phyloP scores from a whole-genome alignment of 2,329 filamentous ascomycete species.

The Knoxdaviesia capensis region DNA sequence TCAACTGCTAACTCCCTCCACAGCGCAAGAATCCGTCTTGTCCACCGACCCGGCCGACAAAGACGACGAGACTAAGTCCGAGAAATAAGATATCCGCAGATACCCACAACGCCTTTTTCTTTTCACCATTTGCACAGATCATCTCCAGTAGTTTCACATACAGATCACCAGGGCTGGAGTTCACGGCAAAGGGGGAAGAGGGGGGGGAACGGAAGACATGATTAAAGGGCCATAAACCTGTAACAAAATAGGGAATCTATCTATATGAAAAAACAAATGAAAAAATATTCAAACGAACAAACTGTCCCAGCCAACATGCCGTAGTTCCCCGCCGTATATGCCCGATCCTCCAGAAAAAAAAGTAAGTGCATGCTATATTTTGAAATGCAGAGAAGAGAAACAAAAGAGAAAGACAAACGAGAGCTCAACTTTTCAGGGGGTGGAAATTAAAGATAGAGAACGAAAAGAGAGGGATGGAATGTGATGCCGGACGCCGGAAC shows the following conservation, averaged over 20 bases:
- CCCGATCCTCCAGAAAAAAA: conserved; percentile 34
- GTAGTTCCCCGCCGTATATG: too few relatives aligned
- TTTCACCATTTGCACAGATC: too few relatives aligned
- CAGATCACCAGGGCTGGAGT: too few relatives aligned
- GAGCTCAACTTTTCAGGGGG: neutral
- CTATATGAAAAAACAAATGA: conserved; percentile 38
- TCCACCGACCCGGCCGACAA: neutral
- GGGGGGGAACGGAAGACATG: conserved; percentile 12
- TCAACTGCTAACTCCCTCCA: conserved; percentile 6
- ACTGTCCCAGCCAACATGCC: conserved; percentile 15
- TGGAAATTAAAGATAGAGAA: neutral
- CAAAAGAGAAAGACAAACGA: neutral
- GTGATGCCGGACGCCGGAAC: too few relatives aligned
- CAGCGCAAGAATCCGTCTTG: conserved; percentile 43
- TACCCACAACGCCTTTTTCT: too few relatives aligned
- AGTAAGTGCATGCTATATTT: conserved; percentile 11
- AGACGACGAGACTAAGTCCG: neutral
- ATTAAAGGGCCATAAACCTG: conserved; percentile 67
- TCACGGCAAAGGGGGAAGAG: too few relatives aligned
- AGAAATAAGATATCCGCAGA: conserved; percentile 22
- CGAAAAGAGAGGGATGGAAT: neutral
- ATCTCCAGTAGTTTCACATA: too few relatives aligned
- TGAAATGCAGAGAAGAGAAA: neutral
- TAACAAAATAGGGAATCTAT: conserved; percentile 27
- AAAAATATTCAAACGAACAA: conserved; percentile 40